Evolutionary conservation across 2,329 filamentous ascomycete genomes (phyloP).

Genomic region (Niveomyces coronatus): DNA sequence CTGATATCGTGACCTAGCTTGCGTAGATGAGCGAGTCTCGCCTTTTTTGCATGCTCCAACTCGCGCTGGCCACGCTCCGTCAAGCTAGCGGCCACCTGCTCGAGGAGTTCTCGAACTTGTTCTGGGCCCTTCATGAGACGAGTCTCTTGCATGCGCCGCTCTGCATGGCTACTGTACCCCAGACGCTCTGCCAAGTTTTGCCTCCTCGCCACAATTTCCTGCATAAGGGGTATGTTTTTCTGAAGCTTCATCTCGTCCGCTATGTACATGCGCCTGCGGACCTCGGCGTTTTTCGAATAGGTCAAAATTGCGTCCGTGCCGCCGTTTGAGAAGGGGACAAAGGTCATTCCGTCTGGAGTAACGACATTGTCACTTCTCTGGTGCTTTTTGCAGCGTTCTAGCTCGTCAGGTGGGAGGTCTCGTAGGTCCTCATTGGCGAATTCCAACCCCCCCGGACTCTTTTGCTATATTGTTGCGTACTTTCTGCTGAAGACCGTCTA

Average conservation of each 20-base stretch:
- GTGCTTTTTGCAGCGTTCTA: neutral
- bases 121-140: slow-evolving; percentile 46
- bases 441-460: slow-evolving; percentile 42
- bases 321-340: slow-evolving; percentile 44
- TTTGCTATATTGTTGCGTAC: slow-evolving; percentile 46
- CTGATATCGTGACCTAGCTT: too few species aligned
- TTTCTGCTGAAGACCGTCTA: slow-evolving; percentile 40
- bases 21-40: too few species aligned
- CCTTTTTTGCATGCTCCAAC: neutral
- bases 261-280: slow-evolving; percentile 38
- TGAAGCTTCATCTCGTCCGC: slow-evolving; percentile 46
- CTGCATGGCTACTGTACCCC: slow-evolving; percentile 45
- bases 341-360: slow-evolving; percentile 29
- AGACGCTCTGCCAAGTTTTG: slow-evolving; percentile 43
- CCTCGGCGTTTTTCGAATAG: slow-evolving; percentile 38
- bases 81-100: neutral
- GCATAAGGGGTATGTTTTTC: slow-evolving; percentile 40
- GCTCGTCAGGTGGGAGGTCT: slow-evolving; percentile 18
- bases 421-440: slow-evolving; percentile 39
- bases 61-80: neutral
- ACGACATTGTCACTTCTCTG: neutral
- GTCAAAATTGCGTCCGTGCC: slow-evolving; percentile 40
- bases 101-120: slow-evolving; percentile 26
- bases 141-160: slow-evolving; percentile 41
- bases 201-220: slow-evolving; percentile 40